phyloP scores from a whole-genome alignment of 2,329 filamentous ascomycete genomes.

The Colletotrichum higginsianum region DNA sequence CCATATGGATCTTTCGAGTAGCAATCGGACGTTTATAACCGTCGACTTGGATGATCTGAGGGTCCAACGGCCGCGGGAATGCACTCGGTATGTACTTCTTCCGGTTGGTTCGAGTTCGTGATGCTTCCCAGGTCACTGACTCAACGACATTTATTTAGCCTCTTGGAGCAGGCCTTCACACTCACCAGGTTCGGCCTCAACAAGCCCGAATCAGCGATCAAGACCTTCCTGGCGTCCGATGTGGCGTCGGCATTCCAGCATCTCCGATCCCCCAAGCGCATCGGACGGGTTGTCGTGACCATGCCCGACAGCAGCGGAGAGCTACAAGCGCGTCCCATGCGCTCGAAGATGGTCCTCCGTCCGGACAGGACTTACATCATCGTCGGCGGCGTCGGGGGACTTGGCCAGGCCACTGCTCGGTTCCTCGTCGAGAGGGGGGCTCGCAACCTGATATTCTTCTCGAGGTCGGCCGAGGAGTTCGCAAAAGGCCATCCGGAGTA shows the following conservation, averaged over 20 bases:
- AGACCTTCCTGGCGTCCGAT: constrained; percentile 45
- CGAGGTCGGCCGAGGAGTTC: constrained; percentile 44
- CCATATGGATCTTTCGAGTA: constrained; percentile 60
- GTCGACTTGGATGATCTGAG: constrained; percentile 49
- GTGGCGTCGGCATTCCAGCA: constrained; percentile 58
- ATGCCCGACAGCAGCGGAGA: constrained; percentile 28
- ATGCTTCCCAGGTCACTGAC: neutral
- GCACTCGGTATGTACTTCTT: constrained; percentile 8
- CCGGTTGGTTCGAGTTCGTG: neutral
- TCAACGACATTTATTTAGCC: neutral
- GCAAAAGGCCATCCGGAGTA: constrained; percentile 3
- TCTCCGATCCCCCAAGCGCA: constrained; percentile 60
- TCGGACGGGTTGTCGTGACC: constrained; percentile 59
- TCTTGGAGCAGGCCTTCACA: constrained; percentile 26
- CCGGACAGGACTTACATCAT: constrained; percentile 48
- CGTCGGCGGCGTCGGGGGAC: constrained; percentile 51
- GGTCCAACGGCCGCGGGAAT: constrained; percentile 4
- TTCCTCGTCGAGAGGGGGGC: constrained; percentile 52
- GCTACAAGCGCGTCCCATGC: neutral
- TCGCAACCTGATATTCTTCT: constrained; percentile 48
- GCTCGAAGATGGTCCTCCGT: neutral
- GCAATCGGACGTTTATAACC: constrained; percentile 52
- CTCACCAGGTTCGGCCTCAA: constrained; percentile 22
- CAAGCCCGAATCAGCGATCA: constrained; percentile 42
- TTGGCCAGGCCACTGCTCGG: constrained; percentile 48